phyloP scores from a whole-genome alignment of 2,329 filamentous ascomycete genomes.

The Tolypocladium amazonense region DNA sequence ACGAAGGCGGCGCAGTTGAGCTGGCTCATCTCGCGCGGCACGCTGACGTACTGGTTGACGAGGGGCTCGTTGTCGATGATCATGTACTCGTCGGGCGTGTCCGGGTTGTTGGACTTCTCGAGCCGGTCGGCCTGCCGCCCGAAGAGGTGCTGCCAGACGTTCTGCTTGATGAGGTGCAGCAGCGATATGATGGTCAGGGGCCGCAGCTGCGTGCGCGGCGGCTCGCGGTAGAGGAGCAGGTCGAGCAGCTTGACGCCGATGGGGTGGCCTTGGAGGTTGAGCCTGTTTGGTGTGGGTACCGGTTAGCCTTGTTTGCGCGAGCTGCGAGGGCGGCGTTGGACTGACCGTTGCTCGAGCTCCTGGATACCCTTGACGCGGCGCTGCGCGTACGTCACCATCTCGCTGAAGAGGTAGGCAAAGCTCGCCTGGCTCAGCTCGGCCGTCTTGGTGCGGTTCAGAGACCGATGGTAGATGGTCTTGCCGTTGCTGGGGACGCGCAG shows the following conservation, averaged over 20 bases:
- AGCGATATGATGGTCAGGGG: slow-evolving; percentile 84
- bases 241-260: slow-evolving; percentile 92
- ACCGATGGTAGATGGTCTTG: slow-evolving; percentile 96
- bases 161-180: slow-evolving; percentile 89
- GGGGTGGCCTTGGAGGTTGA: slow-evolving; percentile 86
- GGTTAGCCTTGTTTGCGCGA: background rate
- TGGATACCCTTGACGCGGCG: slow-evolving; percentile 82
- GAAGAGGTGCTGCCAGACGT: slow-evolving; percentile 88
- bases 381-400: slow-evolving; percentile 96
- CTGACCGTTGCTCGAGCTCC: slow-evolving; percentile 81
- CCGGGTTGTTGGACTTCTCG: slow-evolving; percentile 73
- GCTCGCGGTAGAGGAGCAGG: slow-evolving; percentile 78
- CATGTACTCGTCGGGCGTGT: slow-evolving; percentile 94
- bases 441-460: slow-evolving; percentile 80
- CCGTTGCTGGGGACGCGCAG: slow-evolving; percentile 84
- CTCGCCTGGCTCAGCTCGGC: slow-evolving; percentile 84
- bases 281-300: slow-evolving; percentile 32
- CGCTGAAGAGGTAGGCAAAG: slow-evolving; percentile 91
- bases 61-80: slow-evolving; percentile 96
- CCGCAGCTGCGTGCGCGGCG: slow-evolving; percentile 58
- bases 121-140: slow-evolving; percentile 82
- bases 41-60: slow-evolving; percentile 86
- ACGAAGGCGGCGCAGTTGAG: slow-evolving; percentile 95
- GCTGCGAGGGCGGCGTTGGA: background rate
- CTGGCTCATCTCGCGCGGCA: slow-evolving; percentile 92